Conservation (phyloP, 768 basidiomycete species). For the Agaricus sinodeliciosus region DNA sequence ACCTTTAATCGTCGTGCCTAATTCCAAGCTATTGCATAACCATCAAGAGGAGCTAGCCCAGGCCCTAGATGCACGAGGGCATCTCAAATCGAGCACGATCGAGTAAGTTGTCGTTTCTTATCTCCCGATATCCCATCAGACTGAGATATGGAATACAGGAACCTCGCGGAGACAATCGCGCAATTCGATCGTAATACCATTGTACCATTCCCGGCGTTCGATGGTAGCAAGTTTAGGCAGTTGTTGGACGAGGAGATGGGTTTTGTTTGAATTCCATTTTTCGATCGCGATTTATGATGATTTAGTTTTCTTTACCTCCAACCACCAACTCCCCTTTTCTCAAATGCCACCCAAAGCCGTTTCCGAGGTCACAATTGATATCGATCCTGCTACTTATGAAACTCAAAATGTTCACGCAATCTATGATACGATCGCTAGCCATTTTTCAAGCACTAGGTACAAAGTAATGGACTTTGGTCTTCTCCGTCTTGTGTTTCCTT, state of each 20-base stretch:
- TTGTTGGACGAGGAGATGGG: slow-evolving; percentile 80
- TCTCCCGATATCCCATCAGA: not conserved
- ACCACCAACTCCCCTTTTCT: slow-evolving; percentile 9
- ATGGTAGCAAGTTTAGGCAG: slow-evolving; percentile 57
- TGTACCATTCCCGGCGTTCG: slow-evolving; percentile 60
- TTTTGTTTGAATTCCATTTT: slow-evolving; percentile 26
- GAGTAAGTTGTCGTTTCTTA: slow-evolving; percentile 37
- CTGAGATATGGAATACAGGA: slow-evolving; percentile 24
- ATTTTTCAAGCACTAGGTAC: slow-evolving; percentile 88
- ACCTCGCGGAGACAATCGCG: slow-evolving; percentile 48
- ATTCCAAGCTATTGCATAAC: slow-evolving; percentile 82
- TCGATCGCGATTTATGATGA: slow-evolving; percentile 7
- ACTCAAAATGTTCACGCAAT: slow-evolving; percentile 71
- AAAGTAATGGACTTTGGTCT: slow-evolving; percentile 42
- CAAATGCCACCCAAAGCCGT: slow-evolving; percentile 30
- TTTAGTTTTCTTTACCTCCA: slow-evolving; percentile 3
- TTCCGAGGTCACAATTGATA: slow-evolving; percentile 32
- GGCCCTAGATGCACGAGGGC: slow-evolving; percentile 49
- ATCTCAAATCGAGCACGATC: slow-evolving; percentile 52
- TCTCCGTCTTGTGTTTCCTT: not conserved
- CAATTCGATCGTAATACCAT: slow-evolving; percentile 38
- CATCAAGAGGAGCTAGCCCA: slow-evolving; percentile 88
- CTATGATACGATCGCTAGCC: slow-evolving; percentile 79
- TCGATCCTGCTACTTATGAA: slow-evolving; percentile 58
- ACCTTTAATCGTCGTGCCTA: slow-evolving; percentile 83